These are phyloP conservation scores for Verticillium tricorpus DNA, from an alignment of 2,329 filamentous ascomycete genomes.

Conservation along the genomic window DNA sequence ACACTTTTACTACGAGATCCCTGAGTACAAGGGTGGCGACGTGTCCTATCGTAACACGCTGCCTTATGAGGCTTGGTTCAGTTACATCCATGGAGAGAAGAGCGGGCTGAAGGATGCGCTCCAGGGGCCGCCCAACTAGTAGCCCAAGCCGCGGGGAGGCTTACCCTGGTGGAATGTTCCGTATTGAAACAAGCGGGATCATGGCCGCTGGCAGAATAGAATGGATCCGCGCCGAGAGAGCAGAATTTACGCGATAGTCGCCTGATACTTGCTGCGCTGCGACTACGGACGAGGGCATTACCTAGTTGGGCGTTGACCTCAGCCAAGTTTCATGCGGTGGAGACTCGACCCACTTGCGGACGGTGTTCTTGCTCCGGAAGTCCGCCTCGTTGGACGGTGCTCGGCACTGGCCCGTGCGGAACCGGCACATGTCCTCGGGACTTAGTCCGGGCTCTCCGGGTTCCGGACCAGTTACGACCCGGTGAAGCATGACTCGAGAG, in stretches of 20 bases:
- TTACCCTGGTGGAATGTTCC: too few species aligned
- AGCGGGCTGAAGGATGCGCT: slow-evolving; percentile 10
- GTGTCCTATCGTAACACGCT: slow-evolving; percentile 11
- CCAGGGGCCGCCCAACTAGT: slow-evolving; percentile 4
- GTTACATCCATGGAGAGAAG: slow-evolving; percentile 14
- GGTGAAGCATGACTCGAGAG: too few species aligned
- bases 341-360: background rate
- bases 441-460: background rate
- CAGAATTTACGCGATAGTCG: background rate
- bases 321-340: background rate
- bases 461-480: too few species aligned
- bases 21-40: slow-evolving; percentile 13
- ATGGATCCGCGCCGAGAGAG: background rate
- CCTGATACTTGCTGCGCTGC: background rate
- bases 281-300: background rate
- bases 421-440: background rate
- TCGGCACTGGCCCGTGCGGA: background rate
- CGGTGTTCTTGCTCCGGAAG: background rate
- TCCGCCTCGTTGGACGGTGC: background rate
- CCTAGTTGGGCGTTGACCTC: background rate
- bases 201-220: background rate
- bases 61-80: slow-evolving; percentile 18
- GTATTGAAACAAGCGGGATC: background rate
- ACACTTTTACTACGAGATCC: slow-evolving; percentile 4
- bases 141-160: background rate